Evolutionary conservation across 768 basidiomycete genomes (phyloP).

Genomic region (Russula ochroleuca): DNA sequence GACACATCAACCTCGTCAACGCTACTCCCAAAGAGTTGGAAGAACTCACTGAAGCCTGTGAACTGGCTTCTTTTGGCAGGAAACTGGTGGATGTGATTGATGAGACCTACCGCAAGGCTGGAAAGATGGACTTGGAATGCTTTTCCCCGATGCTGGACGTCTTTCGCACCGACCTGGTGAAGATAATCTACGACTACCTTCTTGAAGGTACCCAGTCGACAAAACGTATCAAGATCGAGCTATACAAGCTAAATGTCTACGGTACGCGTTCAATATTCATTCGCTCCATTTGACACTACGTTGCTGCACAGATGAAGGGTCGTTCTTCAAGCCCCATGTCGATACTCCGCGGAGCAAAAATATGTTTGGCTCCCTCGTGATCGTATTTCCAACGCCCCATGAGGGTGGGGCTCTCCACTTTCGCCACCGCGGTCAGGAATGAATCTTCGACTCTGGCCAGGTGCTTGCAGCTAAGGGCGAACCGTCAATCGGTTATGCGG

Average conservation of each 20-base stretch:
- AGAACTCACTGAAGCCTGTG: slow-evolving; percentile 1
- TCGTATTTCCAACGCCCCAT: slow-evolving; percentile 33
- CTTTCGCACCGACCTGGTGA: not conserved
- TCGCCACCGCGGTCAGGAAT: slow-evolving; percentile 35
- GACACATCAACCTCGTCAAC: not conserved
- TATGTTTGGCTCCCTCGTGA: slow-evolving; percentile 1
- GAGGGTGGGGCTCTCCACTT: slow-evolving; percentile 44
- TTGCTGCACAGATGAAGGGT: not conserved
- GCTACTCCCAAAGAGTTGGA: not conserved
- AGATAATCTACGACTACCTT: not conserved
- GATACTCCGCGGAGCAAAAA: not conserved
- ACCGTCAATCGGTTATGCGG: slow-evolving; percentile 37
- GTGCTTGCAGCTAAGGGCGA: too few relatives aligned
- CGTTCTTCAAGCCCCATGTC: not conserved
- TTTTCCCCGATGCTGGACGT: not conserved
- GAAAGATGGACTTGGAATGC: not conserved
- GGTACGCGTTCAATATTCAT: not conserved
- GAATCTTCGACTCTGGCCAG: slow-evolving; percentile 37
- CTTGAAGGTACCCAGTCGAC: not conserved
- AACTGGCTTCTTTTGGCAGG: not conserved
- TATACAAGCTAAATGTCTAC: not conserved
- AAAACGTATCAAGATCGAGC: not conserved
- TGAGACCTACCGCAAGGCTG: not conserved
- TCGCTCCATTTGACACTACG: too few relatives aligned
- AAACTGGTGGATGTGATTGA: not conserved